Conservation (phyloP, 1,284 basidiomycete species). For the Ceratobasidium sp. region DNA sequence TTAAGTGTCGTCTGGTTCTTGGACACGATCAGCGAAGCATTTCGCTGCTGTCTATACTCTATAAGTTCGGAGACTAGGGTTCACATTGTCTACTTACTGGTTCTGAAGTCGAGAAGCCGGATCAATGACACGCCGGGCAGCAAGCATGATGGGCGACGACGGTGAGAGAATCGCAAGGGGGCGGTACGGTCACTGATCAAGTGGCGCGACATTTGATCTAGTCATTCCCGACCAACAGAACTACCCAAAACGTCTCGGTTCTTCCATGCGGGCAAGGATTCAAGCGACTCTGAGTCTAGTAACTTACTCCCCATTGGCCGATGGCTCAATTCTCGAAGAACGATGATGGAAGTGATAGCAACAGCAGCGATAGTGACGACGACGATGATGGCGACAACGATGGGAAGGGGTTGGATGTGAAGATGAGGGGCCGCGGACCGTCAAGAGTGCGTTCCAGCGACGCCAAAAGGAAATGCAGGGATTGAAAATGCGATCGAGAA, state of each 20-base stretch:
- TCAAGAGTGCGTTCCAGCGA: slow-evolving; percentile 90
- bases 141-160: slow-evolving; percentile 23
- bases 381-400: slow-evolving; percentile 54
- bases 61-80: not conserved
- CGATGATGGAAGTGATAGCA: slow-evolving; percentile 65
- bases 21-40: slow-evolving; percentile 76
- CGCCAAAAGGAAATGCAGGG: slow-evolving; percentile 89
- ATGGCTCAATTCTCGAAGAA: slow-evolving; percentile 77
- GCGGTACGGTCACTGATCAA: not conserved
- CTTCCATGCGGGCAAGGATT: slow-evolving; percentile 72
- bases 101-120: slow-evolving; percentile 22
- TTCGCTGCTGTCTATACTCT: slow-evolving; percentile 13
- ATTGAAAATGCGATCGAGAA: slow-evolving; percentile 94
- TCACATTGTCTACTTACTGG: not conserved
- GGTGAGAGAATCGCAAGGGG: slow-evolving; percentile 37
- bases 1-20: slow-evolving; percentile 83
- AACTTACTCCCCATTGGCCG: slow-evolving; percentile 65
- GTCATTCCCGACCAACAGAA: not conserved
- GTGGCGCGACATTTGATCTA: slow-evolving; percentile 43
- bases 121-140: slow-evolving; percentile 33
- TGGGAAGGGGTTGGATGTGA: slow-evolving; percentile 73
- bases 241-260: slow-evolving; percentile 86
- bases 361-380: slow-evolving; percentile 60
- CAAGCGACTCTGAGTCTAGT: slow-evolving; percentile 85
- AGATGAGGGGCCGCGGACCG: slow-evolving; percentile 75